These are phyloP conservation scores for Auricularia sp. DNA, from an alignment of 768 basidiomycete genomes.

Conservation along the genomic window DNA sequence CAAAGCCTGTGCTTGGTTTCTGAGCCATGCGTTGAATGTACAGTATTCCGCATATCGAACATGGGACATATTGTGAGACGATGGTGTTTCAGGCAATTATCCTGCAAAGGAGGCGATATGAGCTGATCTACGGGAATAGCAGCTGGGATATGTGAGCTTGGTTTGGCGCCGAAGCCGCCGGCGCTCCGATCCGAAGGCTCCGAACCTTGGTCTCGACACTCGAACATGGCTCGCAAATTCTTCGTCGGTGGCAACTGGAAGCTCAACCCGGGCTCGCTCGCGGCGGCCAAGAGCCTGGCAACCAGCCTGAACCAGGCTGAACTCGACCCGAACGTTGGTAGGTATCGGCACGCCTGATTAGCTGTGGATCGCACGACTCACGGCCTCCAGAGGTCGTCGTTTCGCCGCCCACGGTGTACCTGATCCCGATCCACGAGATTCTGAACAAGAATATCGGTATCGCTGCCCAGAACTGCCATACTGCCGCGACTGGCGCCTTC, in stretches of 20 bases:
- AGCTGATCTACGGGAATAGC: too few species aligned
- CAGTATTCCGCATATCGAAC: too few species aligned
- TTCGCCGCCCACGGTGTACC: constrained; percentile 82
- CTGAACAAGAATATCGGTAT: constrained; percentile 64
- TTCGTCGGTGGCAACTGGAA: constrained; percentile 99
- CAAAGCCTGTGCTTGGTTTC: too few species aligned
- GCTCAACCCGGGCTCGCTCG: constrained; percentile 74
- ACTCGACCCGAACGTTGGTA: constrained; percentile 70
- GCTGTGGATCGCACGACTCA: background rate
- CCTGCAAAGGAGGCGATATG: too few species aligned
- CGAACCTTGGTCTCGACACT: background rate
- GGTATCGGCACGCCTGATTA: constrained; percentile 14
- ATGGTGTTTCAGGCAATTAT: too few species aligned
- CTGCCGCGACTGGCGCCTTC: constrained; percentile 77
- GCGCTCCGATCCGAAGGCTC: too few species aligned
- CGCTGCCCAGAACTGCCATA: constrained; percentile 87
- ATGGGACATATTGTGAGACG: too few species aligned
- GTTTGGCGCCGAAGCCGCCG: too few species aligned
- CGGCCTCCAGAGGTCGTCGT: constrained; percentile 73
- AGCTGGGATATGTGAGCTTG: too few species aligned
- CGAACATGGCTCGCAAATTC: constrained; percentile 66
- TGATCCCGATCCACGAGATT: constrained; percentile 57
- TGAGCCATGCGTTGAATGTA: too few species aligned
- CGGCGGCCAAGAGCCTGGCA: constrained; percentile 57
- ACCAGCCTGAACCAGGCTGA: constrained; percentile 66